phyloP scores from a whole-genome alignment of 2,329 filamentous ascomycete species.

The Cladosporium sp. region DNA sequence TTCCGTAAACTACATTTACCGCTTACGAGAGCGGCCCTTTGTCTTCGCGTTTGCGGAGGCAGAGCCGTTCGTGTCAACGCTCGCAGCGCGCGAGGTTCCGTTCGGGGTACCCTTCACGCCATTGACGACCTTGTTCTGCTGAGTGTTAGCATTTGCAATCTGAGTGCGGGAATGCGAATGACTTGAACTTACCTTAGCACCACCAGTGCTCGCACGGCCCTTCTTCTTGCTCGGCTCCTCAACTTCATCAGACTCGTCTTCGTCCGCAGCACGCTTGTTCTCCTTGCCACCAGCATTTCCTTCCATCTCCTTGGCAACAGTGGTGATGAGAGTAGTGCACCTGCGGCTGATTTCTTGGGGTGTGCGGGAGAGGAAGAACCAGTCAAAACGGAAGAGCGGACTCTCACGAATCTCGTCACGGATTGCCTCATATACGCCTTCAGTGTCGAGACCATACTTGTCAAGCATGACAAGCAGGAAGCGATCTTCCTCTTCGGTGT shows the following conservation, averaged over 20 bases:
- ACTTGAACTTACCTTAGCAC: constrained; percentile 64
- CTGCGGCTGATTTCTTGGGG: constrained; percentile 87
- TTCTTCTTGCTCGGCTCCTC: constrained; percentile 81
- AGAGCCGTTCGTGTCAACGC: constrained; percentile 72
- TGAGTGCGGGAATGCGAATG: neutral
- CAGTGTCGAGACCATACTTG: constrained; percentile 84
- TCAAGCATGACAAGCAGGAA: constrained; percentile 93
- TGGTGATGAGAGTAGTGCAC: constrained; percentile 90
- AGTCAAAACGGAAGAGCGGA: constrained; percentile 94
- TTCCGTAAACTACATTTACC: constrained; percentile 1
- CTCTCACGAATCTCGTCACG: constrained; percentile 95
- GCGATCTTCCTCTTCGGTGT: constrained; percentile 95
- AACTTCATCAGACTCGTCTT: constrained; percentile 76
- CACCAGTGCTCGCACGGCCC: constrained; percentile 63
- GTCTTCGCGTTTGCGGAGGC: constrained; percentile 41
- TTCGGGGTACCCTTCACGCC: constrained; percentile 78
- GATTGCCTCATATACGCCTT: constrained; percentile 86
- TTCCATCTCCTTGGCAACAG: constrained; percentile 92
- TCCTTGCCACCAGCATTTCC: constrained; percentile 46
- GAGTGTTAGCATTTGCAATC: neutral
- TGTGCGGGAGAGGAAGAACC: constrained; percentile 96
- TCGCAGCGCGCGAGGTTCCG: constrained; percentile 77
- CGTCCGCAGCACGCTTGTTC: constrained; percentile 69
- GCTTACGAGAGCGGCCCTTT: constrained; percentile 32
- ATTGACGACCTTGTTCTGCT: constrained; percentile 87